Evolutionary conservation across 2,329 filamentous ascomycete species (phyloP), one percentile per base, ranked within the genome.

Genomic region (Alternaria infectoria): DNA sequence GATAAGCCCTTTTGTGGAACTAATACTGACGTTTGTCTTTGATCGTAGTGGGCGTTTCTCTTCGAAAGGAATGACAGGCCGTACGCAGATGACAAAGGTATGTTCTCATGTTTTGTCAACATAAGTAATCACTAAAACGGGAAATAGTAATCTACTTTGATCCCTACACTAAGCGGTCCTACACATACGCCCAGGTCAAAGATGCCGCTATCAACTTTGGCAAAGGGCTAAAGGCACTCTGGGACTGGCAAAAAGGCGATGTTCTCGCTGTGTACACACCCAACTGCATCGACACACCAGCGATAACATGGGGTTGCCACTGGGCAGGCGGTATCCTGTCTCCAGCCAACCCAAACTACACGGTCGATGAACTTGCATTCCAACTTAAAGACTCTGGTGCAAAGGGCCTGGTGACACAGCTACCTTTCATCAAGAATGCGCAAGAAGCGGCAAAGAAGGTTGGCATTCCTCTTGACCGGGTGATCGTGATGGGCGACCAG

Each of bases 321-420:
- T 97, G 93, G 91, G 91, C 93, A 1, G 94, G 93, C 49, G 93
- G 92, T 28, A 83, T 93, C 55, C 82, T 93, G 11, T 93, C 90
- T n/a, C 93, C 94, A 0, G 93, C 93, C 3, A 97, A 97, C 75
- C 93, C 94, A 19, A 89, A 89, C 5, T 97, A 97, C 81, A 97
- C 92, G 0, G 87, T 87, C 12, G 88, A 93, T 10, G 95, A 98
- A 80, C 86, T 97, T 32, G 89, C 91, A 5, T 93, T 92, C 74
- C 94, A 97, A 81, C 86, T 98, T 64, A 88, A 88, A 72, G 92
- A 96, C 79, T 90, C 90, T 0, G 86, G 88, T 1, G 92, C 93
- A 30, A 92, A 89, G 74, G 92, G 86, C 0, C 79, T 97, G 8
- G 86, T 91, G 25, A 97, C 94, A 0, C 92, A 97, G 73, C 77